phyloP scores from a whole-genome alignment of 2,329 filamentous ascomycete species.

The Leptographium wingfieldii region DNA sequence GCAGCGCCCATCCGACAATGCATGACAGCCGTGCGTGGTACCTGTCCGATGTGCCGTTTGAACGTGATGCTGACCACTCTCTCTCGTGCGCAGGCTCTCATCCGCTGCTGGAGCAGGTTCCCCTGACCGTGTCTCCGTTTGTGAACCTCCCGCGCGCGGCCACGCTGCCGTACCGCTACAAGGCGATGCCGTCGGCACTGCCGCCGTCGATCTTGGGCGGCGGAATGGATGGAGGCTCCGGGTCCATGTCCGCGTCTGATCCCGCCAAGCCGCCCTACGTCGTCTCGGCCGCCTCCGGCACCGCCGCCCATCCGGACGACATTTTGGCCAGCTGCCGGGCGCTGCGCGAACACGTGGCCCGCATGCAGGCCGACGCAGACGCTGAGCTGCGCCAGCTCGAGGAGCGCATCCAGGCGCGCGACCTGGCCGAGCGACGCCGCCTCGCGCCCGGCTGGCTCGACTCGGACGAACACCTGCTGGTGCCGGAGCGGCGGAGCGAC shows the following conservation, averaged over 20 bases:
- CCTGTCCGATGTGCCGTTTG: neutral
- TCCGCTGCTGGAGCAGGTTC: slow-evolving; percentile 81
- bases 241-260: slow-evolving; percentile 16
- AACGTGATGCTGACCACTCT: slow-evolving; percentile 7
- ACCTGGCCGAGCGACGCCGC: slow-evolving; percentile 66
- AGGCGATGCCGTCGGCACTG: slow-evolving; percentile 73
- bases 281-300: slow-evolving; percentile 62
- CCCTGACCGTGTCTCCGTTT: slow-evolving; percentile 88
- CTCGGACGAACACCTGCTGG: slow-evolving; percentile 54
- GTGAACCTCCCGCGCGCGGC: slow-evolving; percentile 79
- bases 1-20: neutral
- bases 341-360: slow-evolving; percentile 62
- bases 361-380: slow-evolving; percentile 55
- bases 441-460: slow-evolving; percentile 74
- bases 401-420: slow-evolving; percentile 47
- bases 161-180: slow-evolving; percentile 92
- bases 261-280: slow-evolving; percentile 54
- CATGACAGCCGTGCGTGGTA: neutral
- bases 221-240: slow-evolving; percentile 14
- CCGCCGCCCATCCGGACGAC: slow-evolving; percentile 75
- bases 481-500: slow-evolving; percentile 43
- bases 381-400: slow-evolving; percentile 58
- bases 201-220: slow-evolving; percentile 51
- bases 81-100: slow-evolving; percentile 50
- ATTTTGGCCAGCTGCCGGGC: slow-evolving; percentile 73